phyloP scores from a whole-genome alignment of 495 filamentous ascomycete genomes.

The Neurospora tetraspora region DNA sequence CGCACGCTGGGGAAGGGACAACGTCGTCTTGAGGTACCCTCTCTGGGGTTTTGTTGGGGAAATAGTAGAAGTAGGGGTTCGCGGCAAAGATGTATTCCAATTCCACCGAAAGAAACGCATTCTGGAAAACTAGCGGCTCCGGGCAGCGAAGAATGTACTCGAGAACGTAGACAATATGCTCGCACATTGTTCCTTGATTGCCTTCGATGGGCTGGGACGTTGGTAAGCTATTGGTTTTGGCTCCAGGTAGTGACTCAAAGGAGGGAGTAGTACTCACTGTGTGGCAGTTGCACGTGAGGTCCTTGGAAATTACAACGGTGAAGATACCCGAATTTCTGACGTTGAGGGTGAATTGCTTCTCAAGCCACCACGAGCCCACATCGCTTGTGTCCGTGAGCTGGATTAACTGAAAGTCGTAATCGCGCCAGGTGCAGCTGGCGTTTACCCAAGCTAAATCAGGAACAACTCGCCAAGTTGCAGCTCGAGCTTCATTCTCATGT shows the following conservation, averaged over 20 bases:
- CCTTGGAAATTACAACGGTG: neutral
- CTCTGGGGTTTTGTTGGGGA: neutral
- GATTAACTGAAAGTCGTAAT: neutral
- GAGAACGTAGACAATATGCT: neutral
- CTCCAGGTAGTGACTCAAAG: neutral
- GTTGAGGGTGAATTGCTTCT: neutral
- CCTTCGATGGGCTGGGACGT: neutral
- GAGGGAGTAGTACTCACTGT: neutral
- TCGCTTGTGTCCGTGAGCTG: neutral
- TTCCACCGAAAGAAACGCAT: neutral
- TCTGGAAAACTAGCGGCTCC: neutral
- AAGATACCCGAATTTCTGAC: neutral
- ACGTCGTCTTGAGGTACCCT: neutral
- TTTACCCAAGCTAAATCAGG: neutral
- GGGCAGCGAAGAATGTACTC: neutral
- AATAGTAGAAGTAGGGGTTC: neutral
- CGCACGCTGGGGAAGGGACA: neutral
- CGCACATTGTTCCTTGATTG: neutral
- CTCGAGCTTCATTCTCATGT: neutral
- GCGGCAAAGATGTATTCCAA: neutral
- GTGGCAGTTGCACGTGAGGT: neutral
- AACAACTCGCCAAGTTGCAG: neutral
- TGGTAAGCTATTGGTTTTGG: neutral
- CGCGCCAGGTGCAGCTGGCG: no score
- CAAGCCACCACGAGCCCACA: neutral